phyloP scores from a whole-genome alignment of 345 rosid species.

The Adansonia digitata region DNA sequence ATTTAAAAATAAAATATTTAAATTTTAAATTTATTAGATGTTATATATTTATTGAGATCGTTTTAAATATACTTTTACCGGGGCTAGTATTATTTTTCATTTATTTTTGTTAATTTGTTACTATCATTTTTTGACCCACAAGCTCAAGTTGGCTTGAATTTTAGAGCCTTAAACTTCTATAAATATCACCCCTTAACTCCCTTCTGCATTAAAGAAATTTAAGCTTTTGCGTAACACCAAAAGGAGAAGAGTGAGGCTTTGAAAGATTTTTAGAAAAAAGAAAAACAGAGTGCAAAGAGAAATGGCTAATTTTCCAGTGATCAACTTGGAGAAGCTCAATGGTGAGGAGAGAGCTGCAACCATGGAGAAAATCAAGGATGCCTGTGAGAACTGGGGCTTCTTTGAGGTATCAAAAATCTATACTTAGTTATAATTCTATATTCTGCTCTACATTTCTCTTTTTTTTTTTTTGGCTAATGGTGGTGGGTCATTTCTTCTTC shows the following conservation, averaged over 20 bases:
- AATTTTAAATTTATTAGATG: too few species aligned
- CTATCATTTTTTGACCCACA: background rate
- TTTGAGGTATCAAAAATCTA: too few species aligned
- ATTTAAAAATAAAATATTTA: too few species aligned
- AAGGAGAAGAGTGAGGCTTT: background rate
- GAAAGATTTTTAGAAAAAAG: background rate
- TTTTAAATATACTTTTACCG: background rate
- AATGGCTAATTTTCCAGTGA: conserved; percentile 70
- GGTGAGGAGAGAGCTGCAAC: conserved; percentile 57
- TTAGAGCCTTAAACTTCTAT: conserved; percentile 14
- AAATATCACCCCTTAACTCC: conserved; percentile 13
- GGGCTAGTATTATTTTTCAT: too few species aligned
- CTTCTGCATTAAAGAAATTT: conserved; percentile 4
- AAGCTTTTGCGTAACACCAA: background rate
- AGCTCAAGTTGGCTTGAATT: conserved; percentile 1
- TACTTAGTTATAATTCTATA: background rate
- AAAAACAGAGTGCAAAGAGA: background rate
- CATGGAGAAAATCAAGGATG: conserved; percentile 74
- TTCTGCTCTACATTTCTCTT: too few species aligned
- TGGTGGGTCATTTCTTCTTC: background rate
- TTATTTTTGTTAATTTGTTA: background rate
- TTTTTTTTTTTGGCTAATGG: background rate
- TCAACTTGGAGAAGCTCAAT: too few species aligned
- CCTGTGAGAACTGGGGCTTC: conserved; percentile 95
- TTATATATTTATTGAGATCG: too few species aligned